Evolutionary conservation across 2,329 filamentous ascomycete genomes (phyloP).

Genomic region (Simplicillium sp.): DNA sequence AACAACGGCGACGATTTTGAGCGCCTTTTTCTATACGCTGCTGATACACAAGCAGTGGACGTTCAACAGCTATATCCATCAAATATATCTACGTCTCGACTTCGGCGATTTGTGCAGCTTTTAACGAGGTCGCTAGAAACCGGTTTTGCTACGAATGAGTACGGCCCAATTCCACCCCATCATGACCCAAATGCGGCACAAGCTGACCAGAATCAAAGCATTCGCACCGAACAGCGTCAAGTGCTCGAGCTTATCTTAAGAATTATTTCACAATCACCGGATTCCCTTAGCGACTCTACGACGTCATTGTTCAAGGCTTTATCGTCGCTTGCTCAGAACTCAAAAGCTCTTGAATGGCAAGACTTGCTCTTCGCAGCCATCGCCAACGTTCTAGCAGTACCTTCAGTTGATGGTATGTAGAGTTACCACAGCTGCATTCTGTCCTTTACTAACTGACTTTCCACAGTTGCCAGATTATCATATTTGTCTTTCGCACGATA

Average conservation of each 20-base stretch:
- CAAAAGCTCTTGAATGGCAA: not conserved
- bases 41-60: conserved; percentile 28
- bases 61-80: conserved; percentile 24
- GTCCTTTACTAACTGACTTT: not conserved
- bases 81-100: conserved; percentile 17
- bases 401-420: not conserved
- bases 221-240: not conserved
- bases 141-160: not conserved
- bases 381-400: not conserved
- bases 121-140: conserved; percentile 23
- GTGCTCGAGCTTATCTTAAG: conserved; percentile 8
- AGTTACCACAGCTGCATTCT: not conserved
- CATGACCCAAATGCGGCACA: too few relatives aligned
- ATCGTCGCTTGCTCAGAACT: not conserved
- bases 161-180: not conserved
- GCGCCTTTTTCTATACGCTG: conserved; percentile 35
- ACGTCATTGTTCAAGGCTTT: not conserved
- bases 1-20: conserved; percentile 34
- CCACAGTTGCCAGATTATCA: conserved; percentile 8
- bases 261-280: not conserved
- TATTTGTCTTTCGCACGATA: conserved; percentile 26
- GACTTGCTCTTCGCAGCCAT: not conserved
- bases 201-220: too few relatives aligned
- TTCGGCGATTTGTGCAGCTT: conserved; percentile 24
- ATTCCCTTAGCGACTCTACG: not conserved